These are phyloP conservation scores for Venturia pyrina DNA, from an alignment of 2,329 filamentous ascomycete genomes.

Conservation along the genomic window DNA sequence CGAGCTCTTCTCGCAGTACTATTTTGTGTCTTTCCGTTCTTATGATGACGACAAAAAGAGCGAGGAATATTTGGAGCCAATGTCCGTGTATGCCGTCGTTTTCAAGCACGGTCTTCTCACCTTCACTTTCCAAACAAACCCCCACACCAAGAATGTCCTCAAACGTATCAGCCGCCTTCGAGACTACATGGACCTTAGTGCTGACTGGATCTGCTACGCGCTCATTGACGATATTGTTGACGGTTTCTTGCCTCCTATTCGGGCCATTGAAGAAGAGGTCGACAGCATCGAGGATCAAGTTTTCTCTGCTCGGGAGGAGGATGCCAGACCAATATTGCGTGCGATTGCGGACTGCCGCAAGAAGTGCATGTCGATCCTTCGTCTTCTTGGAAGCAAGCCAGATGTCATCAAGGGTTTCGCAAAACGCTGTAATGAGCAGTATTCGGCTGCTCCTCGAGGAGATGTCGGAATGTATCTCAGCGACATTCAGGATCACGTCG, in stretches of 20 bases:
- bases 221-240: slow-evolving; percentile 98
- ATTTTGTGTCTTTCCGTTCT: slow-evolving; percentile 94
- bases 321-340: slow-evolving; percentile 77
- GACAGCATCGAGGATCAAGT: slow-evolving; percentile 93
- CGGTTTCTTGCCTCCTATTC: slow-evolving; percentile 82
- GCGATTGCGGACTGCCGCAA: slow-evolving; percentile 86
- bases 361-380: slow-evolving; percentile 87
- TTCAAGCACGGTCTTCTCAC: slow-evolving; percentile 92
- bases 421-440: slow-evolving; percentile 97
- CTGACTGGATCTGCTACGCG: slow-evolving; percentile 98
- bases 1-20: slow-evolving; percentile 93
- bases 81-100: slow-evolving; percentile 94
- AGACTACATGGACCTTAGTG: slow-evolving; percentile 88
- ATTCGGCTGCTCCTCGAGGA: slow-evolving; percentile 86
- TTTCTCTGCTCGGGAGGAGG: slow-evolving; percentile 81
- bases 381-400: slow-evolving; percentile 91
- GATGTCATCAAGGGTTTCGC: slow-evolving; percentile 96
- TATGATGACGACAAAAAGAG: slow-evolving; percentile 75
- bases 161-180: slow-evolving; percentile 86
- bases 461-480: slow-evolving; percentile 94
- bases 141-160: slow-evolving; percentile 79
- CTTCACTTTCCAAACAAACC: slow-evolving; percentile 84
- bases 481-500: slow-evolving; percentile 97
- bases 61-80: slow-evolving; percentile 79
- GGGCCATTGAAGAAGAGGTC: slow-evolving; percentile 75